These are phyloP conservation scores for Claviceps sorghi DNA, from an alignment of 2,329 filamentous ascomycete species.

Conservation along the genomic window DNA sequence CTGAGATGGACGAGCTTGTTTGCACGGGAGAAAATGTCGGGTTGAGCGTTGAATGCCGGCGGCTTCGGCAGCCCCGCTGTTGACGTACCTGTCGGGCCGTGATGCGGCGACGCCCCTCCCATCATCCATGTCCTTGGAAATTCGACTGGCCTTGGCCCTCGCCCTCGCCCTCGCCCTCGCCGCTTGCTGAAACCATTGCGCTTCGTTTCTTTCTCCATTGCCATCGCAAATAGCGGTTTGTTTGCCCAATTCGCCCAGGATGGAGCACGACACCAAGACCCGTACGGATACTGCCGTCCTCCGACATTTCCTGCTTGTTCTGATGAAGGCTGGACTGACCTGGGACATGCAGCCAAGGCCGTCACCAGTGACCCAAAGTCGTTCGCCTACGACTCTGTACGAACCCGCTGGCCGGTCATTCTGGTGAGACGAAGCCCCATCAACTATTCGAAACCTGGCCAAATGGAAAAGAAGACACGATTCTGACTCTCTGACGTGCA, in stretches of 20 bases:
- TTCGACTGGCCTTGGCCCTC: too few relatives aligned
- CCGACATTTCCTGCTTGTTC: background rate
- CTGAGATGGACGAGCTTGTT: too few relatives aligned
- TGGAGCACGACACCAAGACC: constrained; percentile 64
- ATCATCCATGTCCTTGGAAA: too few relatives aligned
- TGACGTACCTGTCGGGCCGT: too few relatives aligned
- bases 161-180: background rate
- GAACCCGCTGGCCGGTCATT: constrained; percentile 86
- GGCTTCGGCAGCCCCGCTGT: too few relatives aligned
- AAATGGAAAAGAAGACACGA: background rate
- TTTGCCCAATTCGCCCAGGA: constrained; percentile 19
- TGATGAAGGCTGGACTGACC: constrained; percentile 2
- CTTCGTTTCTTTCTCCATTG: background rate
- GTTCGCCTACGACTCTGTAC: constrained; percentile 74
- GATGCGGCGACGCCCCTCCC: too few relatives aligned
- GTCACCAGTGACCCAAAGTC: constrained; percentile 69
- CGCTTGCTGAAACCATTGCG: background rate
- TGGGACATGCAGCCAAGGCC: constrained; percentile 47
- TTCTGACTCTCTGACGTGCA: constrained; percentile 19
- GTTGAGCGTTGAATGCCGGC: too few relatives aligned
- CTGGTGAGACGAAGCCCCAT: constrained; percentile 41
- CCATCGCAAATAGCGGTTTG: background rate
- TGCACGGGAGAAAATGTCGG: too few relatives aligned
- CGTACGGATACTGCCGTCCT: constrained; percentile 37
- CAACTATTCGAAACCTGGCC: too few relatives aligned